Base-by-base conservation (phyloP, 331 rosid genomes). In the Saraca asoca region DNA sequence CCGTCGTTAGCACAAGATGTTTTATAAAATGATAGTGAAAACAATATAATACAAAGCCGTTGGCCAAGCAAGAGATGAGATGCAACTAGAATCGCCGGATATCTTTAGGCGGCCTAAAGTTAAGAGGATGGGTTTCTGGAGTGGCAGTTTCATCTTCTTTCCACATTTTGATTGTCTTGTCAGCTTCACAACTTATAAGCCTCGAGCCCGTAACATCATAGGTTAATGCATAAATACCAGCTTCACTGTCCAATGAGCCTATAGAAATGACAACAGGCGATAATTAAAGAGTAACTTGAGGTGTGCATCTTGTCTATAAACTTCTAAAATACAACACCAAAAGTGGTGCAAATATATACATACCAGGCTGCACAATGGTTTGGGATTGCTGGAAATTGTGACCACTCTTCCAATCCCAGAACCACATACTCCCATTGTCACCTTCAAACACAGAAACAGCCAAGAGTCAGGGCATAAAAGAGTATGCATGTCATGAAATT, bases 381-480 rank as follows among this genome's bases (percentile, higher is more conserved):
- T 94, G 98, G 12, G 90, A 17, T 79, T 94, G 98, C 79, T 94
- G 98, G 57, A 79, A 94, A 80, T 90, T 94, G 76, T 94, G 97
- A 52, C 98, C 97, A 45, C 98, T 94, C 82, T 86, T 89, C 97
- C 97, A 94, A 53, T 90, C 98, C 98, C 98, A 94, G 76, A 94
- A 94, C 98, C 98, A 94, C 72, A 94, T 2, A 69, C 98, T 94
- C 68, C 98, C 98, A 13, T 90, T 94, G 85, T 94, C 98, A 73
- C 98, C 98, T 94, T 59, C 54, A 75, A 12, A 13, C 62, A 57
- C 52, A n/a, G 44, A 43, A 15, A 0, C 20, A 51, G 51, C 14
- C 43, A 11, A 45, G 24, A 20, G 50, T 39, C n/a, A 67, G 44
- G 37, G 13, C 1, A 46, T 42, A 31, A 58, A 33, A 7, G 3